These are phyloP conservation scores for Canavalia gladiata DNA, from an alignment of 306 rosid species.

Conservation along the genomic window DNA sequence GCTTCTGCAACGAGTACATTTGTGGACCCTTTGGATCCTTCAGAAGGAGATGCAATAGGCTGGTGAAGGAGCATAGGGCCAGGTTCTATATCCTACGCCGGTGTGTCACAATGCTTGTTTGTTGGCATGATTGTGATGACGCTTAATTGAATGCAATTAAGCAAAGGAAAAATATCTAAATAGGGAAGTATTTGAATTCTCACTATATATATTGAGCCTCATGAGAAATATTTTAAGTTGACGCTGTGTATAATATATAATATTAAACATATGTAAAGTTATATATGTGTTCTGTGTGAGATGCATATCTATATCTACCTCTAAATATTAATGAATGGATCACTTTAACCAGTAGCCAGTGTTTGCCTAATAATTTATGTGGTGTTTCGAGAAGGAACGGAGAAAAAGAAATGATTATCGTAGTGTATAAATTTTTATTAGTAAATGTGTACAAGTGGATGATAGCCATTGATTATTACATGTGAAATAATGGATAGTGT, in stretches of 20 bases:
- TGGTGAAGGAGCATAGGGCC: slow-evolving; percentile 77
- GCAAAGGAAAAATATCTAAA: too few relatives aligned
- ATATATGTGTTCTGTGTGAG: neutral
- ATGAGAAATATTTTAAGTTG: too few relatives aligned
- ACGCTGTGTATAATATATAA: too few relatives aligned
- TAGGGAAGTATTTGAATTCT: neutral
- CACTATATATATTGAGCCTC: neutral
- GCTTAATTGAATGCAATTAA: neutral
- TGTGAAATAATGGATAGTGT: too few relatives aligned
- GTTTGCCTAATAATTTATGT: too few relatives aligned
- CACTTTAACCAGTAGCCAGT: neutral
- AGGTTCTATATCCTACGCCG: slow-evolving; percentile 80
- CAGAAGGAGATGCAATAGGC: slow-evolving; percentile 61
- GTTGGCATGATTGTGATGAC: slow-evolving; percentile 72
- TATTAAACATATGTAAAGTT: neutral
- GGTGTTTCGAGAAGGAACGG: too few relatives aligned
- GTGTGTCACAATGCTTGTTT: slow-evolving; percentile 77
- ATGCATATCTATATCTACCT: neutral
- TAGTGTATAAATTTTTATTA: too few relatives aligned
- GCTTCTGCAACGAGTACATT: slow-evolving; percentile 16
- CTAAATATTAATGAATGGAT: too few relatives aligned
- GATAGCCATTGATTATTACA: too few relatives aligned
- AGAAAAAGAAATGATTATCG: too few relatives aligned
- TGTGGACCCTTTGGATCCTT: slow-evolving; percentile 60
- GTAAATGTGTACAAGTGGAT: too few relatives aligned